Percentiles rank a stretch among this genome's conserved stretches.
Evolutionary conservation across 306 rosid species (phyloP).

Genomic region (Gillenia trifoliata): DNA sequence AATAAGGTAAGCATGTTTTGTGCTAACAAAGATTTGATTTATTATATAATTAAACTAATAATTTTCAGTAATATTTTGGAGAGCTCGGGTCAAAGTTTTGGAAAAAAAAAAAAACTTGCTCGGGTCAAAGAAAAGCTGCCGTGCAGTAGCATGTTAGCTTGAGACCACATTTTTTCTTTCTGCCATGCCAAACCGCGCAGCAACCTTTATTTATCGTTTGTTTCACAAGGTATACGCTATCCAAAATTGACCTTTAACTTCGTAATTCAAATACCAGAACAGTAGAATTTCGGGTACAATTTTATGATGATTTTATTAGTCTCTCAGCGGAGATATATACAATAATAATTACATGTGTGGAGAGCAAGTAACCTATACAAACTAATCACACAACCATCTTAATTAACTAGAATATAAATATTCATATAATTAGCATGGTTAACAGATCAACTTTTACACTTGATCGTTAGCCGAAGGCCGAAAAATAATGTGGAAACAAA

Average conservation of each 20-base stretch:
- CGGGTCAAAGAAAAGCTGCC: slow-evolving; percentile 8
- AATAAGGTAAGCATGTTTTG: neutral
- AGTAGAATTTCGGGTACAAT: too few relatives aligned
- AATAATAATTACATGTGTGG: too few relatives aligned
- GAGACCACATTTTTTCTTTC: neutral
- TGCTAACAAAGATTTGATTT: neutral
- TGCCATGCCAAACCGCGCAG: neutral
- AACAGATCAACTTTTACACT: neutral
- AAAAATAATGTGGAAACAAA: neutral
- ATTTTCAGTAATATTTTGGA: neutral
- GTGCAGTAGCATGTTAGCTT: neutral
- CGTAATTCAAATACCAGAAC: neutral
- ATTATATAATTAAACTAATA: neutral
- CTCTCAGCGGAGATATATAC: too few relatives aligned
- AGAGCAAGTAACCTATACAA: neutral
- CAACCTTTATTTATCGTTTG: neutral
- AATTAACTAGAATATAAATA: neutral
- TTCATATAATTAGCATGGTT: neutral
- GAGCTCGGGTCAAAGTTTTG: too few relatives aligned
- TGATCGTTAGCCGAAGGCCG: neutral
- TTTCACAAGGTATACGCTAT: neutral
- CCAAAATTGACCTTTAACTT: neutral
- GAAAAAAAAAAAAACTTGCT: too few relatives aligned
- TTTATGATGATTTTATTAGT: too few relatives aligned
- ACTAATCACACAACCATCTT: neutral